These are phyloP conservation scores for Aspergillus arachidicola DNA, from an alignment of 2,329 filamentous ascomycete genomes.

Conservation along the genomic window DNA sequence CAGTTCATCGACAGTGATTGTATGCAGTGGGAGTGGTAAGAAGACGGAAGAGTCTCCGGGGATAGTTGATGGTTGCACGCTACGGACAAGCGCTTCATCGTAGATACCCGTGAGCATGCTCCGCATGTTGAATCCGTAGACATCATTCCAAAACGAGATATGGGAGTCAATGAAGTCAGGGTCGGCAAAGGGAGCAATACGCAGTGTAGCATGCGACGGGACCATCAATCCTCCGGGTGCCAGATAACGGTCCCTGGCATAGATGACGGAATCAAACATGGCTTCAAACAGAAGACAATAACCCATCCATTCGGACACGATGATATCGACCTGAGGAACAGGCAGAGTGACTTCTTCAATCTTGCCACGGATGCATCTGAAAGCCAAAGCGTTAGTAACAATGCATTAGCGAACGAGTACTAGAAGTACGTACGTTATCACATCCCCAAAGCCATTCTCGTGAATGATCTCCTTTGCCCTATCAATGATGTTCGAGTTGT, in stretches of 20 bases:
- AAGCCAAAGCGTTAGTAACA: slow-evolving; percentile 11
- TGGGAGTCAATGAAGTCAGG: slow-evolving; percentile 75
- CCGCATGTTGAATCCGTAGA: slow-evolving; percentile 94
- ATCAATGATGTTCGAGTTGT: slow-evolving; percentile 87
- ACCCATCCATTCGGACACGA: slow-evolving; percentile 98
- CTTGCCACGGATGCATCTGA: slow-evolving; percentile 72
- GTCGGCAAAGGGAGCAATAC: slow-evolving; percentile 79
- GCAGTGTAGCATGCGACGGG: slow-evolving; percentile 81
- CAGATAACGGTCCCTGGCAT: slow-evolving; percentile 84
- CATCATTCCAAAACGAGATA: slow-evolving; percentile 83
- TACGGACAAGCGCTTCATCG: slow-evolving; percentile 77
- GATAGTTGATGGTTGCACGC: slow-evolving; percentile 63
- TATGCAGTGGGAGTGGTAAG: slow-evolving; percentile 75
- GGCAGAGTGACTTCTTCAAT: slow-evolving; percentile 84
- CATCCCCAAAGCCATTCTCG: slow-evolving; percentile 72
- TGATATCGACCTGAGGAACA: slow-evolving; percentile 83
- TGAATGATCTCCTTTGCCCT: slow-evolving; percentile 84
- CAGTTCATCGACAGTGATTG: slow-evolving; percentile 70
- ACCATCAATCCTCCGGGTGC: slow-evolving; percentile 79
- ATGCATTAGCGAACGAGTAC: not conserved
- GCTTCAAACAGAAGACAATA: slow-evolving; percentile 92
- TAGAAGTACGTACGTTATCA: slow-evolving; percentile 60
- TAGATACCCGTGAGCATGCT: slow-evolving; percentile 83
- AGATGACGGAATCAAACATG: slow-evolving; percentile 92
- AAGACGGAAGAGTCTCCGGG: slow-evolving; percentile 64